These are phyloP conservation scores for Ottelia alismoides DNA, from an alignment of 106 monocot species.

Conservation along the genomic window DNA sequence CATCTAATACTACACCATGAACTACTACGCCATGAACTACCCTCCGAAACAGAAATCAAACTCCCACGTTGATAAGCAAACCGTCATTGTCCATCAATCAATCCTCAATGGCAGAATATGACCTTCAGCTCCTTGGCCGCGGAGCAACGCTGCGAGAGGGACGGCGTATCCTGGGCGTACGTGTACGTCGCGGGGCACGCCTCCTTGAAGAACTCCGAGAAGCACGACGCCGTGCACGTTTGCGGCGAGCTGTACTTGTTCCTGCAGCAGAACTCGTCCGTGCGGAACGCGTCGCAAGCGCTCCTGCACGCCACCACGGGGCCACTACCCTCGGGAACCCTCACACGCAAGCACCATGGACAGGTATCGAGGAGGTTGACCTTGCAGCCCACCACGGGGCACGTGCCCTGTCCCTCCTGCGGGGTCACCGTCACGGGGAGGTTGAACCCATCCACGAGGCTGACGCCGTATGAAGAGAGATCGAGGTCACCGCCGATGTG, in stretches of 20 bases:
- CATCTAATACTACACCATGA: too few relatives aligned
- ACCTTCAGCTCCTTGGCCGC: too few relatives aligned
- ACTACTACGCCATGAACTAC: too few relatives aligned
- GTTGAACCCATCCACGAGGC: constrained; percentile 89
- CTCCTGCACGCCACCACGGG: constrained; percentile 78
- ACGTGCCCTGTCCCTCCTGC: constrained; percentile 57
- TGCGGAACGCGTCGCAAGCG: constrained; percentile 60
- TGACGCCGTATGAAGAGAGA: constrained; percentile 57
- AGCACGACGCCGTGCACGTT: constrained; percentile 7
- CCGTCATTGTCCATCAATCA: too few relatives aligned
- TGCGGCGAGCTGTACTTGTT: constrained; percentile 5
- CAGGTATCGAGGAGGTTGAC: constrained; percentile 49
- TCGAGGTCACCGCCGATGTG: constrained; percentile 49
- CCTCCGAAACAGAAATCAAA: too few relatives aligned
- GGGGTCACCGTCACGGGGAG: constrained; percentile 65
- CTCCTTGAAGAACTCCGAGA: constrained; percentile 10
- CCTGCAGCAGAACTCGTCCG: constrained; percentile 83
- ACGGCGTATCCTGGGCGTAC: too few relatives aligned
- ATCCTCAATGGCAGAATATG: too few relatives aligned
- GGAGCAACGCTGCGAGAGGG: too few relatives aligned
- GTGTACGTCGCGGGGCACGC: too few relatives aligned
- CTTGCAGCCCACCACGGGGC: constrained; percentile 80
- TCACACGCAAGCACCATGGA: constrained; percentile 45
- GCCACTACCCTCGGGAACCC: constrained; percentile 12
- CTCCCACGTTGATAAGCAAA: too few relatives aligned